Evolutionary conservation across 805 yeast genomes (phyloP).

Genomic region (Torulaspora quercuum): DNA sequence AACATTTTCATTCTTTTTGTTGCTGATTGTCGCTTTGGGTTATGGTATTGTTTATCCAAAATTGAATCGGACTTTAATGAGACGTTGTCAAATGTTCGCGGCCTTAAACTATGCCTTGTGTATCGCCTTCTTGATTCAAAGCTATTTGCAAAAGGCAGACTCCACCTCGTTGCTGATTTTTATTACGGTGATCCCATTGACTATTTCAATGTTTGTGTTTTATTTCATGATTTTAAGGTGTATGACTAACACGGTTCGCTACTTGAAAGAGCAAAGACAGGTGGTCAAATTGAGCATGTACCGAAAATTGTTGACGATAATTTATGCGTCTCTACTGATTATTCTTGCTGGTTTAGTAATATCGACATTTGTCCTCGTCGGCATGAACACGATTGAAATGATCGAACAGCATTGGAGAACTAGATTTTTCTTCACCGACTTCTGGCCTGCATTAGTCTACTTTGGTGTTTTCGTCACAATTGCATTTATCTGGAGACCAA

Average conservation of each 20-base stretch:
- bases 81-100: slow-evolving; percentile 60
- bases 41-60: slow-evolving; percentile 92
- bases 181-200: slow-evolving; percentile 65
- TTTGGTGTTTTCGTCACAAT: slow-evolving; percentile 77
- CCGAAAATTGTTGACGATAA: slow-evolving; percentile 67
- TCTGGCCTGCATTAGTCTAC: slow-evolving; percentile 92
- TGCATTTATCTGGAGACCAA: slow-evolving; percentile 96
- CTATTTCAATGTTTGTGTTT: slow-evolving; percentile 63
- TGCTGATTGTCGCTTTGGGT: slow-evolving; percentile 83
- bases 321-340: slow-evolving; percentile 66
- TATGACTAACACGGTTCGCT: slow-evolving; percentile 67
- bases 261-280: slow-evolving; percentile 81
- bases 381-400: slow-evolving; percentile 70
- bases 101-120: slow-evolving; percentile 54
- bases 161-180: slow-evolving; percentile 50
- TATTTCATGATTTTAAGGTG: slow-evolving; percentile 73
- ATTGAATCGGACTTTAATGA: slow-evolving; percentile 70
- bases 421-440: slow-evolving; percentile 81
- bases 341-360: slow-evolving; percentile 68
- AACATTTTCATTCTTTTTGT: slow-evolving; percentile 82
- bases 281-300: slow-evolving; percentile 86
- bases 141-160: slow-evolving; percentile 50
- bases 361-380: slow-evolving; percentile 65
- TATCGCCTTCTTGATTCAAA: slow-evolving; percentile 51
- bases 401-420: slow-evolving; percentile 90